These are phyloP conservation scores for Vanderwaltozyma polyspora DNA, from an alignment of 805 yeast genomes.

Conservation along the genomic window DNA sequence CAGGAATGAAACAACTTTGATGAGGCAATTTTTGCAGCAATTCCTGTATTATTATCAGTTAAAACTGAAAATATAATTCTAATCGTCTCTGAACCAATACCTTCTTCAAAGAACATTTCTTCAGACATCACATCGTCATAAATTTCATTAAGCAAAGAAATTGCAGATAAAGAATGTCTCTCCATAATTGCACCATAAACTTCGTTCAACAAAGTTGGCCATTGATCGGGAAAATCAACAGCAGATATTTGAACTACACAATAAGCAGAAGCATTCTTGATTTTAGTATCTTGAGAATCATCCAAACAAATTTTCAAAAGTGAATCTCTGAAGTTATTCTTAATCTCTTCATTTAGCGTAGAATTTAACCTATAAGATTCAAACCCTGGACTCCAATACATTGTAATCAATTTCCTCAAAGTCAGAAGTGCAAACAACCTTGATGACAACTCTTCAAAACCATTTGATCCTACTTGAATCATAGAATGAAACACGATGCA, in stretches of 20 bases:
- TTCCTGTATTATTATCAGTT: conserved; percentile 12
- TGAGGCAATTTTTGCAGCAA: conserved; percentile 37
- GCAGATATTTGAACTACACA: conserved; percentile 77
- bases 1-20: conserved; percentile 44
- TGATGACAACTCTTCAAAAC: conserved; percentile 23
- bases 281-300: conserved; percentile 40
- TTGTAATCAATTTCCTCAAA: conserved; percentile 55
- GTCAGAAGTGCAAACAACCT: conserved; percentile 59
- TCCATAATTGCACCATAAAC: conserved; percentile 35
- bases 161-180: conserved; percentile 35
- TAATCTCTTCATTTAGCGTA: conserved; percentile 37
- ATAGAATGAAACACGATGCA: conserved; percentile 35
- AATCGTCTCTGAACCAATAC: conserved; percentile 47
- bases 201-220: conserved; percentile 60
- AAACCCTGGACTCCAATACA: conserved; percentile 78
- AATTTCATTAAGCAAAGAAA: conserved; percentile 58
- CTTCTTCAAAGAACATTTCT: conserved; percentile 72
- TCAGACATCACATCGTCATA: conserved; percentile 81
- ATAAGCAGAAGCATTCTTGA: conserved; percentile 58
- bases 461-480: conserved; percentile 31
- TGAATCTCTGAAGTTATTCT: conserved; percentile 37
- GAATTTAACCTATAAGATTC: conserved; percentile 62
- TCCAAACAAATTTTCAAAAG: conserved; percentile 39
- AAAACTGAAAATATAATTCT: conserved; percentile 38
- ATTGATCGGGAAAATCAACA: conserved; percentile 89